A percentile compares a stretch with the other conserved stretches of the same genome.
These are phyloP conservation scores for Penicillium pulvis DNA, from an alignment of 495 filamentous ascomycete species.

Conservation along the genomic window DNA sequence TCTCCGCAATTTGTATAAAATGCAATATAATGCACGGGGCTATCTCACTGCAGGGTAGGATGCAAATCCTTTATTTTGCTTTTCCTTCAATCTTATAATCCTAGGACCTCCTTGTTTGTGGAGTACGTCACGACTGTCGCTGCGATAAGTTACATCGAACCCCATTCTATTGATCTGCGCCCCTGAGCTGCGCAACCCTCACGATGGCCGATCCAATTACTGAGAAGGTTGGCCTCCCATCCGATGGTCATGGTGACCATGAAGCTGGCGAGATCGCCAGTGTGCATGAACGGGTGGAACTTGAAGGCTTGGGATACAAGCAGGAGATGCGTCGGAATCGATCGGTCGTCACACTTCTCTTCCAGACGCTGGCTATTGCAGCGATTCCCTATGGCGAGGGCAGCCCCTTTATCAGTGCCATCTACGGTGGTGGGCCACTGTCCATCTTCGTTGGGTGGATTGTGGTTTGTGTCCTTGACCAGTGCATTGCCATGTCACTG, in stretches of 20 bases:
- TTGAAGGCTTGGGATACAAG: constrained; percentile 42
- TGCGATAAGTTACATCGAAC: neutral
- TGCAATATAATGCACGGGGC: neutral
- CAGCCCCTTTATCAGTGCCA: constrained; percentile 42
- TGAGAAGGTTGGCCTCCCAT: constrained; percentile 6
- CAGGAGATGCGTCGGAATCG: constrained; percentile 43
- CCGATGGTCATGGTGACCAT: constrained; percentile 8
- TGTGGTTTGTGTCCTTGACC: constrained; percentile 38
- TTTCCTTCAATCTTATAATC: neutral
- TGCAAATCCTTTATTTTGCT: neutral
- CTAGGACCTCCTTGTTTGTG: neutral
- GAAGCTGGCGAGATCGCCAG: constrained; percentile 21
- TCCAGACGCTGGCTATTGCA: constrained; percentile 41
- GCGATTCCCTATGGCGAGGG: constrained; percentile 53
- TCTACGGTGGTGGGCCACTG: constrained; percentile 45
- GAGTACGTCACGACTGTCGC: neutral
- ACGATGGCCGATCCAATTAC: neutral
- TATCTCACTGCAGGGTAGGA: neutral
- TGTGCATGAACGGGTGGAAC: constrained; percentile 22
- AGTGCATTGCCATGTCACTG: constrained; percentile 46
- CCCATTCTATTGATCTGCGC: neutral
- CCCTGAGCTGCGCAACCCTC: neutral
- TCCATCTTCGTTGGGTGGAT: constrained; percentile 50
- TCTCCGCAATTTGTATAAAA: neutral
- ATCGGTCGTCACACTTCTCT: constrained; percentile 39